A percentile compares a stretch with the other conserved stretches of the same genome.
phyloP scores from a whole-genome alignment of 192 early-diverging fungal species.

The Lobosporangium transversale region DNA sequence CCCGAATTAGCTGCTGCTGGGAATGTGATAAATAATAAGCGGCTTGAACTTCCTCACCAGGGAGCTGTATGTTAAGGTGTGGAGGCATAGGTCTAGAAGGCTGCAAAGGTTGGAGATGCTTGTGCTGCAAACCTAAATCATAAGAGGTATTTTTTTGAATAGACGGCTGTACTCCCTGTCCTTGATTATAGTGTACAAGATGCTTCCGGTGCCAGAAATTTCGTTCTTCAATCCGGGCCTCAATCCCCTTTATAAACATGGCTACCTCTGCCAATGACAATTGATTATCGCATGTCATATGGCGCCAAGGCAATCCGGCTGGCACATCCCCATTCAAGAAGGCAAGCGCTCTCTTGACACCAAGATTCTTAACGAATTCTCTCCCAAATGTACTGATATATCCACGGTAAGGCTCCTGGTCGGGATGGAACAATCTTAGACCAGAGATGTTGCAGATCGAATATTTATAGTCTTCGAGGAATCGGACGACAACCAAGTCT shows the following conservation, averaged over 20 bases:
- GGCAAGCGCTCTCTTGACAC: constrained; percentile 15
- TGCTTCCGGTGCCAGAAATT: too few species aligned
- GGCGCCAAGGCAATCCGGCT: constrained; percentile 5
- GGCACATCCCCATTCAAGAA: constrained; percentile 7
- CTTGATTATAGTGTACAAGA: too few species aligned
- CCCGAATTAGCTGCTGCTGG: too few species aligned
- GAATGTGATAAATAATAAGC: too few species aligned
- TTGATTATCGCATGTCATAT: constrained; percentile 11
- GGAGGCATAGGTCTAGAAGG: too few species aligned
- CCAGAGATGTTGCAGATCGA: constrained; percentile 12
- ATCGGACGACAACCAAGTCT: constrained; percentile 23
- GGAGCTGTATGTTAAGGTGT: too few species aligned
- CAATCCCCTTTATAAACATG: not conserved
- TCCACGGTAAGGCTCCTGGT: constrained; percentile 4
- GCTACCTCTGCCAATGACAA: constrained; percentile 6
- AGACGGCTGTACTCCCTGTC: too few species aligned
- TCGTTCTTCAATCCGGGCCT: not conserved
- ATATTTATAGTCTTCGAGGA: constrained; percentile 22
- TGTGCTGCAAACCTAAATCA: too few species aligned
- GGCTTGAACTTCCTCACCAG: too few species aligned
- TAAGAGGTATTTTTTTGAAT: too few species aligned
- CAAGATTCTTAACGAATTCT: constrained; percentile 5
- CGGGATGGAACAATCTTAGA: constrained; percentile 20
- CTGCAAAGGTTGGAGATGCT: too few species aligned
- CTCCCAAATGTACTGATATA: constrained; percentile 3